These are phyloP conservation scores for Solanum paucissectum DNA, from an alignment of 257 asterid species.

Conservation along the genomic window DNA sequence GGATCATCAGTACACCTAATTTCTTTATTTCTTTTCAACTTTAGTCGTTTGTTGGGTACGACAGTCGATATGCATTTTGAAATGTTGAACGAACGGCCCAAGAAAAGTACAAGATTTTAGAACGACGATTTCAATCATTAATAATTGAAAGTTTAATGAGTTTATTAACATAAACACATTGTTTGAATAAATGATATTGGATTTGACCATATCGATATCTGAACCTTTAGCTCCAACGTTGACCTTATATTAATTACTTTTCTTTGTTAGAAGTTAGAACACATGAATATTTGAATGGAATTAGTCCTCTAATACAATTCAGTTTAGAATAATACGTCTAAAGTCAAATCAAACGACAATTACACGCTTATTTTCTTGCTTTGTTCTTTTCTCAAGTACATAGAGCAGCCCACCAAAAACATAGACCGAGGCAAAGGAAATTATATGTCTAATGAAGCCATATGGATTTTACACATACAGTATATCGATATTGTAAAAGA, in stretches of 20 bases:
- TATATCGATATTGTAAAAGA: neutral
- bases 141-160: neutral
- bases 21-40: neutral
- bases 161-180: neutral
- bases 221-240: neutral
- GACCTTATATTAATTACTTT: neutral
- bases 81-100: neutral
- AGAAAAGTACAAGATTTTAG: neutral
- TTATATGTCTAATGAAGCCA: too few relatives aligned
- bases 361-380: neutral
- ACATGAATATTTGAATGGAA: neutral
- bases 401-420: neutral
- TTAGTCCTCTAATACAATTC: neutral
- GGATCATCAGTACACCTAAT: neutral
- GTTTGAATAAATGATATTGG: neutral
- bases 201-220: neutral
- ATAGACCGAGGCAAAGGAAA: neutral
- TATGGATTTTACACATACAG: neutral
- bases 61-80: neutral
- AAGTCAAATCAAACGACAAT: neutral
- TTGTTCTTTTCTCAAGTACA: neutral
- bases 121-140: neutral
- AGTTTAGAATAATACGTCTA: neutral
- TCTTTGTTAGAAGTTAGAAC: neutral
- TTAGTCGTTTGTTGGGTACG: neutral